Evolutionary conservation across 78 protist genomes (phyloP), one percentile per base, ranked within the genome.

Genomic region (Dictyostelium firmibasis): DNA sequence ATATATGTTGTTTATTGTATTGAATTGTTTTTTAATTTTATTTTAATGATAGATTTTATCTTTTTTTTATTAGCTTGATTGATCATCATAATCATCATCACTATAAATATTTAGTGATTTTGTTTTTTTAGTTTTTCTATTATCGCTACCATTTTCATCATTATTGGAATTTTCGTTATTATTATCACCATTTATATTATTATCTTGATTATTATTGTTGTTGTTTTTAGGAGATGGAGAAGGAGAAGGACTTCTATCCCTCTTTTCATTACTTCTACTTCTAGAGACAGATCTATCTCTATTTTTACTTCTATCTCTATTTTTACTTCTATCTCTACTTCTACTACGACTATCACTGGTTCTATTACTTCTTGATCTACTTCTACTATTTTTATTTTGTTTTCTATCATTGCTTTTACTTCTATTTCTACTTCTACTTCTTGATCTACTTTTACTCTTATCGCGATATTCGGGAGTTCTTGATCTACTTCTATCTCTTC

Each of bases 391-490:
- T 75, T 29, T 38, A 38, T 44, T 38, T 27, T 29, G 31, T 76
- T 29, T 29, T 69, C 77, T 69, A 13, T 14, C 38, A 29, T 13
- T 69, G 14, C 38, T 69, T 69, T 25, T 29, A 69, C 36, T 29
- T 13, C 77, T 69, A 3, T 25, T 29, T 25, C 38, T 29, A 41
- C n/a, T n/a, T n/a, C n/a, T n/a, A n/a, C 41, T 16, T 33, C 53
- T 29, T 29, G n/a, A 41, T 36, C 53, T 29, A 20, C 79, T 72
- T 79, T 50, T 47, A 50, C 53, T 25, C 16, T n/a, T 47, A 50
- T 86, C 53, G 33, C 67, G 67, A 76, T 86, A 82, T 11, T 74
- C 81, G 29, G 38, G n/a, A 16, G 35, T 72, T 60, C 70, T 62
- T 25, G 33, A 25, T 62, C 72, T 62, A 62, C 72, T 62, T 62